phyloP scores from a whole-genome alignment of 1,284 basidiomycete genomes.

The Clitocybe nebularis region DNA sequence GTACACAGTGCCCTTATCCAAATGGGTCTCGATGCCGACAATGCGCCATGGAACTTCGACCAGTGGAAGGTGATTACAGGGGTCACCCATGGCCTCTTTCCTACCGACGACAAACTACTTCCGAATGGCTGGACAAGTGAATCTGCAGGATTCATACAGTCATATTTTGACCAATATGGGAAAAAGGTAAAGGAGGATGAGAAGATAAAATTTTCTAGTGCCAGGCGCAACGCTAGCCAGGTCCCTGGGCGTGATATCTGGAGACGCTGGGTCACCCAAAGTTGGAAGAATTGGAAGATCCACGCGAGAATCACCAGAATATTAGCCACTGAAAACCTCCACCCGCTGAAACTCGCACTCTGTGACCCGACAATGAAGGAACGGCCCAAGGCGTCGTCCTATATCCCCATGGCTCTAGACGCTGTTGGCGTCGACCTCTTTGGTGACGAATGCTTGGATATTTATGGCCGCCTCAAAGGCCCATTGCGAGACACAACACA shows the following conservation, averaged over 20 bases:
- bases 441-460: conserved; percentile 17
- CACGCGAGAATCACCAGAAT: background rate
- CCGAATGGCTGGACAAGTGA: conserved; percentile 17
- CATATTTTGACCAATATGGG: conserved; percentile 19
- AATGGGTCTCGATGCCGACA: conserved; percentile 8
- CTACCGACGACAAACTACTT: conserved; percentile 13
- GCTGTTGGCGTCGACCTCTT: conserved; percentile 19
- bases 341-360: background rate
- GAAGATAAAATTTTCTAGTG: background rate
- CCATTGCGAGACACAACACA: background rate
- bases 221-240: background rate
- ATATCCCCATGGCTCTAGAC: conserved; percentile 18
- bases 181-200: background rate
- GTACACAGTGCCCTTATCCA: conserved; percentile 14
- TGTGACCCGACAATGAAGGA: too few relatives aligned
- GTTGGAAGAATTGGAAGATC: background rate
- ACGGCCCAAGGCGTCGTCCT: conserved; percentile 1
- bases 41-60: conserved; percentile 20
- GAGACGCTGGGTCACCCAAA: background rate
- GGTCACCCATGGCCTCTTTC: conserved; percentile 22
- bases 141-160: conserved; percentile 11
- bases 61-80: conserved; percentile 22
- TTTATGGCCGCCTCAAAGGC: background rate
- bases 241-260: conserved; percentile 1
- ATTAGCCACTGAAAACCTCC: background rate